phyloP scores from a whole-genome alignment of 2,329 filamentous ascomycete species.

The Alternaria brassicae region DNA sequence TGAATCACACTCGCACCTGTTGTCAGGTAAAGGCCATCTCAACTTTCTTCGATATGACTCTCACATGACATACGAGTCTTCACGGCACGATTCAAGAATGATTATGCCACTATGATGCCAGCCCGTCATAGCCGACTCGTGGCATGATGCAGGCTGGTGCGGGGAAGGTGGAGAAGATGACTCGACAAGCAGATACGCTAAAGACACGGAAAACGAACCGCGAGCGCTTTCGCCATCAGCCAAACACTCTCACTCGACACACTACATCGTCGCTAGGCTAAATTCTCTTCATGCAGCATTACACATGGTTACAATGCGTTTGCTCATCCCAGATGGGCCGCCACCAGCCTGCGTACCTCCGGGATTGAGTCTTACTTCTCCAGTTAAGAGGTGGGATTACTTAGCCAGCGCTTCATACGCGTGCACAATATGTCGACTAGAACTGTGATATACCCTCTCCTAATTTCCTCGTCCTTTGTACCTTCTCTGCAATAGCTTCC shows the following conservation, averaged over 20 bases:
- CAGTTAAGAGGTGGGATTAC: conserved; percentile 7
- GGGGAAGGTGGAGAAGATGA: conserved; percentile 13
- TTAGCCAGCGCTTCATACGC: not conserved
- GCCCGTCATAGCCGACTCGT: not conserved
- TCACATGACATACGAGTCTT: not conserved
- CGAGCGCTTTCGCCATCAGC: conserved; percentile 22
- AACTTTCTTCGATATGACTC: not conserved
- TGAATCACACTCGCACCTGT: not conserved
- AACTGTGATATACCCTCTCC: conserved; percentile 22
- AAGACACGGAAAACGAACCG: conserved; percentile 37
- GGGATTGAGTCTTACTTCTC: conserved; percentile 17
- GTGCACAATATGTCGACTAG: no score
- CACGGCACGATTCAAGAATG: not conserved
- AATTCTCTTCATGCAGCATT: not conserved
- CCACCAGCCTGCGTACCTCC: not conserved
- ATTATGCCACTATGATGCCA: not conserved
- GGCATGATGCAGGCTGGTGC: conserved; percentile 6
- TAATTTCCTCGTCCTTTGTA: not conserved
- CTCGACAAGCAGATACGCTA: conserved; percentile 2
- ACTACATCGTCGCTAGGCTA: not conserved
- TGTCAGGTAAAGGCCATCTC: not conserved
- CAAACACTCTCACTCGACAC: conserved; percentile 12
- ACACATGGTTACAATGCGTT: not conserved
- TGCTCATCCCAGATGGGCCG: conserved; percentile 8
- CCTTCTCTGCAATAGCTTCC: not conserved